Evolutionary conservation across 768 basidiomycete species (phyloP).

Genomic region (Suillus paluster): DNA sequence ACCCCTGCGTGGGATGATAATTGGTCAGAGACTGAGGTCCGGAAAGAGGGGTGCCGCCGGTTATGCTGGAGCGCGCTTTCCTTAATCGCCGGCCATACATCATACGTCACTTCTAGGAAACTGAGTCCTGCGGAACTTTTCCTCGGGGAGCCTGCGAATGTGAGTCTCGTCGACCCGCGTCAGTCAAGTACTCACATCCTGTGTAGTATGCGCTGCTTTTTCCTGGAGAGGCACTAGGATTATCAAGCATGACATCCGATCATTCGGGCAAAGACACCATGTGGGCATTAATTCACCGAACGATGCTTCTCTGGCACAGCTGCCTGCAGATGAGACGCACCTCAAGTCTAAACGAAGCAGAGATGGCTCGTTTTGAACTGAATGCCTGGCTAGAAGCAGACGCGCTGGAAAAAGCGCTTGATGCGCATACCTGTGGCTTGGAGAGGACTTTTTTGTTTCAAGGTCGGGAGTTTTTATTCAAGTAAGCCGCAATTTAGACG

Average conservation of each 20-base stretch:
- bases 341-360: constrained; percentile 44
- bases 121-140: constrained; percentile 51
- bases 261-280: constrained; percentile 64
- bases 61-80: constrained; percentile 75
- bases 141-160: constrained; percentile 68
- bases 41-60: constrained; percentile 72
- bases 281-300: constrained; percentile 76
- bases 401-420: constrained; percentile 62
- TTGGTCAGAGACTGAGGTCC: constrained; percentile 66
- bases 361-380: constrained; percentile 65
- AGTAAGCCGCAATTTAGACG: constrained; percentile 9
- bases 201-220: constrained; percentile 72
- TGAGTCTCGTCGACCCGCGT: constrained; percentile 37
- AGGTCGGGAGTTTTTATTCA: constrained; percentile 73
- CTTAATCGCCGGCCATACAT: constrained; percentile 65
- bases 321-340: constrained; percentile 64
- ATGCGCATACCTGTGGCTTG: constrained; percentile 66
- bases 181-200: background rate
- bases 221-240: constrained; percentile 65
- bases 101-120: constrained; percentile 55
- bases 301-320: constrained; percentile 73
- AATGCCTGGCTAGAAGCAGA: constrained; percentile 75
- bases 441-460: constrained; percentile 72
- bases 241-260: constrained; percentile 28
- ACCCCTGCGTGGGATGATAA: constrained; percentile 66